Conservation (phyloP, 75 land plant species). For the Sequoia sempervirens region DNA sequence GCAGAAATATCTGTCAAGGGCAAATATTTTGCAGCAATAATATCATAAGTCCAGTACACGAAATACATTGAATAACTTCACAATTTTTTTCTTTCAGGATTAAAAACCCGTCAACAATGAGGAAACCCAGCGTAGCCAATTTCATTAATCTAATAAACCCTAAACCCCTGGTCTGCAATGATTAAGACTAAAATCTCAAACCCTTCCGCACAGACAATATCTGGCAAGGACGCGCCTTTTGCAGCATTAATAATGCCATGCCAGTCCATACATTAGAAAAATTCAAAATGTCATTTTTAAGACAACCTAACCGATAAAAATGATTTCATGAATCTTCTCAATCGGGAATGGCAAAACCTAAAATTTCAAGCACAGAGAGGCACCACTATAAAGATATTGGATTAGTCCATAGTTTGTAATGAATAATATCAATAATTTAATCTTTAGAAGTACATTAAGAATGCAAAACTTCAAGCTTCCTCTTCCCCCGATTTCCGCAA, state of each 20-base stretch:
- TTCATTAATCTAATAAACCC: not conserved
- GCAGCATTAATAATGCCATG: not conserved
- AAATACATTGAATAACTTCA: not conserved
- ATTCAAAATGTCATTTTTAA: not conserved
- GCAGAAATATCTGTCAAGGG: not conserved
- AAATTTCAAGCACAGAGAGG: not conserved
- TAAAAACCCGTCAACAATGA: not conserved
- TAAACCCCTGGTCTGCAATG: not conserved
- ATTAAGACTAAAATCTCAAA: not conserved
- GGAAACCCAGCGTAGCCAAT: not conserved
- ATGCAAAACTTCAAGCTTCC: not conserved
- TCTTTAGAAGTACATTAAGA: not conserved
- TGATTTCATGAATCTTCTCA: not conserved
- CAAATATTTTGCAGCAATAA: not conserved
- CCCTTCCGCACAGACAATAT: not conserved
- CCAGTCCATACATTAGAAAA: not conserved
- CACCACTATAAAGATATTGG: not conserved
- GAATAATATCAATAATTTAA: not conserved
- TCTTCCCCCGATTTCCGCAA: slow-evolving; percentile 20
- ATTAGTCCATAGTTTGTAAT: not conserved
- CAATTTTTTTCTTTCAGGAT: not conserved
- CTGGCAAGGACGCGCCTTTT: not conserved
- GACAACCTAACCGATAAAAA: not conserved
- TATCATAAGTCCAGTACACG: not conserved
- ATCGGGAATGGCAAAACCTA: not conserved